Evolutionary conservation across 768 basidiomycete genomes (phyloP).

Genomic region (Termitomyces sp.): DNA sequence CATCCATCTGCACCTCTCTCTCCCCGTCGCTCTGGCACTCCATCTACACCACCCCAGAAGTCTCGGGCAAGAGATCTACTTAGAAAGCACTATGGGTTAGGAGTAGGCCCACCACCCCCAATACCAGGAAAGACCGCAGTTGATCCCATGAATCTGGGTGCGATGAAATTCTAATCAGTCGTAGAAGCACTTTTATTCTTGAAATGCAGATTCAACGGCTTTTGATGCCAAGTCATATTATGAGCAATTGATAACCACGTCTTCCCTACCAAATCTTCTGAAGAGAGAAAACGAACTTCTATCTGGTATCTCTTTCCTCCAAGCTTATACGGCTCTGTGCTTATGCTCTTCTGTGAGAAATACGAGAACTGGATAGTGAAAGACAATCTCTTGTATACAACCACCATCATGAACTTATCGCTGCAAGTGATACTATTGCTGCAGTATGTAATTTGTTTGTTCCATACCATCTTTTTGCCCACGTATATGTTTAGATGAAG

Average conservation of each 20-base stretch:
- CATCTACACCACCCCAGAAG: constrained; percentile 37
- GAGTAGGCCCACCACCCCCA: constrained; percentile 67
- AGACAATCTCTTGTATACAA: constrained; percentile 91
- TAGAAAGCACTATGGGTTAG: constrained; percentile 85
- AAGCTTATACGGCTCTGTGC: not conserved
- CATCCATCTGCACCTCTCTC: constrained; percentile 15
- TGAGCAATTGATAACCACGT: constrained; percentile 80
- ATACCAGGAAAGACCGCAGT: constrained; percentile 49
- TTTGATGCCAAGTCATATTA: constrained; percentile 87
- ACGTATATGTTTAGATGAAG: constrained; percentile 65
- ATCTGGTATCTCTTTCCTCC: constrained; percentile 39
- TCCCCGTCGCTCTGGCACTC: constrained; percentile 22
- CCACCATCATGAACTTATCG: constrained; percentile 93
- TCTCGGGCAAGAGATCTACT: constrained; percentile 71
- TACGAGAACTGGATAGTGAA: constrained; percentile 82
- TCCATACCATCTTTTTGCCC: not conserved
- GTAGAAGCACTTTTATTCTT: not conserved
- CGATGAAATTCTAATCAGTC: constrained; percentile 15
- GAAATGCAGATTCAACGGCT: constrained; percentile 62
- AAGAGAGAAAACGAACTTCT: constrained; percentile 82
- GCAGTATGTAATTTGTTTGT: constrained; percentile 44
- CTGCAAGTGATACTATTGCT: constrained; percentile 88
- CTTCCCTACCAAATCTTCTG: constrained; percentile 67
- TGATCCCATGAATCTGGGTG: constrained; percentile 84
- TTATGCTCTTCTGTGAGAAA: constrained; percentile 48